A percentile compares a stretch with the other conserved stretches of the same genome.
Evolutionary conservation across 371 early-diverging fungal genomes (phyloP).

Genomic region (Mucor velutinosus): DNA sequence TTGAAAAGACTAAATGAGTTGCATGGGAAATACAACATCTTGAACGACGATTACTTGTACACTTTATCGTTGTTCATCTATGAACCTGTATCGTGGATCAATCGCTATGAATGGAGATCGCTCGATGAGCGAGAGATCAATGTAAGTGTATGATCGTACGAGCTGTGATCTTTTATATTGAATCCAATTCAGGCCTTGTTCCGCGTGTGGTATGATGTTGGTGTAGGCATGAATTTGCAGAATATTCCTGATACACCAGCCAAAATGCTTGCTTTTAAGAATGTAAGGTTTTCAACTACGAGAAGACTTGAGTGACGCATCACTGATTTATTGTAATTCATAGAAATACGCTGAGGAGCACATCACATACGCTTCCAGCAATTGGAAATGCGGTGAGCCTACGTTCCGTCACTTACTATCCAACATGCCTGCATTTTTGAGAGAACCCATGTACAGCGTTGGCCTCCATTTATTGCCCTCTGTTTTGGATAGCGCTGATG

Average conservation of each 20-base stretch:
- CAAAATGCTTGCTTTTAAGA: constrained; percentile 29
- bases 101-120: constrained; percentile 43
- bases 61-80: constrained; percentile 40
- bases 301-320: neutral
- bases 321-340: neutral
- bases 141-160: constrained; percentile 20
- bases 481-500: neutral
- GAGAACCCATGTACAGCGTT: constrained; percentile 2
- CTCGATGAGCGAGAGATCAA: constrained; percentile 44
- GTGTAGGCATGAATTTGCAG: constrained; percentile 38
- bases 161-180: neutral
- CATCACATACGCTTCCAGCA: constrained; percentile 8
- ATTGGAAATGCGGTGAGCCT: constrained; percentile 19
- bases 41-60: constrained; percentile 46
- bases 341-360: constrained; percentile 14
- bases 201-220: constrained; percentile 38
- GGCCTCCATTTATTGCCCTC: constrained; percentile 2
- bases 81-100: constrained; percentile 41
- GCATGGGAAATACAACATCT: constrained; percentile 49
- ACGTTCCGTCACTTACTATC: constrained; percentile 3
- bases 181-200: constrained; percentile 18
- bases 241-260: constrained; percentile 45
- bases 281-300: constrained; percentile 10
- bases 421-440: constrained; percentile 2
- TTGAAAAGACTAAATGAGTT: constrained; percentile 44